Percentiles rank a stretch among this genome's conserved stretches.
Evolutionary conservation across 2,329 filamentous ascomycete genomes (phyloP).

Genomic region (Onygenales sp.): DNA sequence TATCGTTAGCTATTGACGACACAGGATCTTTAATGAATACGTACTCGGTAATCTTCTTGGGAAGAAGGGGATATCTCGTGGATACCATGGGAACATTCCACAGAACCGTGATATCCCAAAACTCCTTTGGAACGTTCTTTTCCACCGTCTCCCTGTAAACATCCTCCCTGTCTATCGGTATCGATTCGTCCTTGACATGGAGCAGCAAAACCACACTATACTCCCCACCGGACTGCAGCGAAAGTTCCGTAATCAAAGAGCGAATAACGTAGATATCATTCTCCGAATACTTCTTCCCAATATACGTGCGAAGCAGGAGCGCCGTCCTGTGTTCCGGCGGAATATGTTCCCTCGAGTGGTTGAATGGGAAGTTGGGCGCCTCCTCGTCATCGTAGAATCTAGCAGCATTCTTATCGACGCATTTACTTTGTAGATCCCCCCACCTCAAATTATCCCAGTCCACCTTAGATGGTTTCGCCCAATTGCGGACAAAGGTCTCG

Average conservation of each 20-base stretch:
- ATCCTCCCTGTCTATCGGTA: conserved; percentile 68
- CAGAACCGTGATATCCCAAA: conserved; percentile 59
- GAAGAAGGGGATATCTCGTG: conserved; percentile 27
- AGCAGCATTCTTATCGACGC: conserved; percentile 54
- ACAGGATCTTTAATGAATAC: conserved; percentile 28
- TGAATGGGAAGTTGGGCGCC: conserved; percentile 7
- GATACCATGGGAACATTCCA: conserved; percentile 55
- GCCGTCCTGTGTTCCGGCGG: conserved; percentile 54
- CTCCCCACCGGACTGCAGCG: conserved; percentile 70
- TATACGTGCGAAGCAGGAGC: conserved; percentile 74
- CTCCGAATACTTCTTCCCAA: conserved; percentile 65
- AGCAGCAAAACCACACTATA: conserved; percentile 81
- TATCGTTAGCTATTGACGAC: conserved; percentile 17
- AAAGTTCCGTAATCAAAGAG: conserved; percentile 73
- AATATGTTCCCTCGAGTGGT: conserved; percentile 6
- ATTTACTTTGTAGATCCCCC: conserved; percentile 60
- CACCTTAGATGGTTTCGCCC: conserved; percentile 17
- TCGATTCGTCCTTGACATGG: conserved; percentile 66
- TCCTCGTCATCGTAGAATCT: conserved; percentile 42
- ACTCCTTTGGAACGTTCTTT: conserved; percentile 58
- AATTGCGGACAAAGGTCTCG: conserved; percentile 15
- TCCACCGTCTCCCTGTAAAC: conserved; percentile 52
- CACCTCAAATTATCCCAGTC: conserved; percentile 58
- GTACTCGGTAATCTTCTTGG: conserved; percentile 40
- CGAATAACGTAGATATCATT: conserved; percentile 76